A percentile compares a stretch with the other conserved stretches of the same genome.
Conservation (phyloP, 2,329 filamentous ascomycete species). For the Aureobasidium leucospermi region DNA sequence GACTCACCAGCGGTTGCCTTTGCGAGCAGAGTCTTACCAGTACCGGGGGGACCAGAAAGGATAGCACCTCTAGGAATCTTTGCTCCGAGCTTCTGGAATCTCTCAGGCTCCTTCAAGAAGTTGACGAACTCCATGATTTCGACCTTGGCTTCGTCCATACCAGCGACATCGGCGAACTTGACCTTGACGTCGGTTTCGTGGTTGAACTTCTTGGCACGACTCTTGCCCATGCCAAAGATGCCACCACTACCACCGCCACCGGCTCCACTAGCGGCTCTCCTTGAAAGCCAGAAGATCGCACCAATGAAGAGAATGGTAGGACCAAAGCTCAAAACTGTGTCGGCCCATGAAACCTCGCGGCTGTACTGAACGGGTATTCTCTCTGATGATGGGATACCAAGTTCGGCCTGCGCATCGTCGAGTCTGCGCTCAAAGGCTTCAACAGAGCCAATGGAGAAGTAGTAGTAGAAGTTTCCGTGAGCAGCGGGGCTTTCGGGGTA, state of each 20-base stretch:
- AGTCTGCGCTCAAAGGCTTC: conserved; percentile 86
- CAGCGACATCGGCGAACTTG: conserved; percentile 93
- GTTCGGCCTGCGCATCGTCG: conserved; percentile 79
- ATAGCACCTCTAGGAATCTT: conserved; percentile 98
- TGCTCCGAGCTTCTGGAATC: conserved; percentile 87
- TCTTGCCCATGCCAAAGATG: conserved; percentile 94
- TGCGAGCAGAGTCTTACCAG: conserved; percentile 93
- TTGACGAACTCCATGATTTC: conserved; percentile 99
- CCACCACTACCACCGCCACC: conserved; percentile 57
- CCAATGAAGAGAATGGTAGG: conserved; percentile 83
- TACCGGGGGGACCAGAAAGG: conserved; percentile 93
- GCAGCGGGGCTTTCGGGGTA: conserved; percentile 69
- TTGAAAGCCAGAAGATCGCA: conserved; percentile 69
- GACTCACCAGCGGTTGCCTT: conserved; percentile 98
- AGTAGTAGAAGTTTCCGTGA: conserved; percentile 69
- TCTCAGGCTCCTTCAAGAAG: conserved; percentile 88
- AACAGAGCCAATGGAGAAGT: conserved; percentile 91
- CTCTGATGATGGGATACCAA: conserved; percentile 78
- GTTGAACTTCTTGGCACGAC: conserved; percentile 93
- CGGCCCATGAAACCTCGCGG: conserved; percentile 64
- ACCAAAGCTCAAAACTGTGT: conserved; percentile 70
- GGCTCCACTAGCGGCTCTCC: conserved; percentile 61
- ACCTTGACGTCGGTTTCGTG: conserved; percentile 94
- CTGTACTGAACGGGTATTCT: conserved; percentile 89
- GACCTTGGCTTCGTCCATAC: conserved; percentile 94